Percentiles rank a stretch among this genome's conserved stretches.
phyloP scores from a whole-genome alignment of 2,329 filamentous ascomycete genomes.

The Fusarium pseudocircinatum region DNA sequence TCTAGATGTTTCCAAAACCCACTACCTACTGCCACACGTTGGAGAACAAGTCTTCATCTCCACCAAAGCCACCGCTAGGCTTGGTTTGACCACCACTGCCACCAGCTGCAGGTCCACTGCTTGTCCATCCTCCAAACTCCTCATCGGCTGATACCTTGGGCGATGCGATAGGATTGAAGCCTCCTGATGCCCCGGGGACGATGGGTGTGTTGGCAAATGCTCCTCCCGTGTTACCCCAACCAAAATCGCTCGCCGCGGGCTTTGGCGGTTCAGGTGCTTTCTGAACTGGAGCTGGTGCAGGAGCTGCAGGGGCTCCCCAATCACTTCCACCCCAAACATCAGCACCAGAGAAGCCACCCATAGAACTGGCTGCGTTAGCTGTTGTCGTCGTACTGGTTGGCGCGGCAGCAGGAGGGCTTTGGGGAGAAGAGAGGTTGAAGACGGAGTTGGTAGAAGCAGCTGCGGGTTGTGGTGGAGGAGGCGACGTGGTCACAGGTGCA shows the following conservation, averaged over 20 bases:
- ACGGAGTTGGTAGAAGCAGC: conserved; percentile 67
- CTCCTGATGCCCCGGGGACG: conserved; percentile 70
- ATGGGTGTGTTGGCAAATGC: conserved; percentile 69
- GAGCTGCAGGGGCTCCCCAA: conserved; percentile 75
- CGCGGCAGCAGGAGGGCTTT: conserved; percentile 56
- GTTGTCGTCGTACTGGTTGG: conserved; percentile 51
- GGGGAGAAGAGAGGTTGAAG: conserved; percentile 79
- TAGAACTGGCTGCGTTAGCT: conserved; percentile 46
- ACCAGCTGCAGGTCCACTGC: conserved; percentile 63
- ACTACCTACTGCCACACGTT: conserved; percentile 87
- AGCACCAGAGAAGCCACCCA: conserved; percentile 58
- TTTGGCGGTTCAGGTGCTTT: conserved; percentile 67
- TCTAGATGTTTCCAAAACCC: conserved; percentile 22
- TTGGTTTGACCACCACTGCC: conserved; percentile 55
- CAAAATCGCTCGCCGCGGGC: conserved; percentile 67
- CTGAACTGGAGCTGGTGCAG: conserved; percentile 57
- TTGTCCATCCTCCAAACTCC: conserved; percentile 96
- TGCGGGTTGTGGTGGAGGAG: conserved; percentile 53
- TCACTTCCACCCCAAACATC: conserved; percentile 90
- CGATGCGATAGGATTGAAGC: conserved; percentile 62
- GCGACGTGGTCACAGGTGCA: conserved; percentile 59
- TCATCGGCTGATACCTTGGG: conserved; percentile 87
- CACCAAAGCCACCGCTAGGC: conserved; percentile 68
- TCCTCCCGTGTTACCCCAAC: conserved; percentile 60
- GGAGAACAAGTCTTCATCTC: conserved; percentile 88